Base-by-base conservation (phyloP, 139 green algal species). In the Limnomonas spitsbergensis region DNA sequence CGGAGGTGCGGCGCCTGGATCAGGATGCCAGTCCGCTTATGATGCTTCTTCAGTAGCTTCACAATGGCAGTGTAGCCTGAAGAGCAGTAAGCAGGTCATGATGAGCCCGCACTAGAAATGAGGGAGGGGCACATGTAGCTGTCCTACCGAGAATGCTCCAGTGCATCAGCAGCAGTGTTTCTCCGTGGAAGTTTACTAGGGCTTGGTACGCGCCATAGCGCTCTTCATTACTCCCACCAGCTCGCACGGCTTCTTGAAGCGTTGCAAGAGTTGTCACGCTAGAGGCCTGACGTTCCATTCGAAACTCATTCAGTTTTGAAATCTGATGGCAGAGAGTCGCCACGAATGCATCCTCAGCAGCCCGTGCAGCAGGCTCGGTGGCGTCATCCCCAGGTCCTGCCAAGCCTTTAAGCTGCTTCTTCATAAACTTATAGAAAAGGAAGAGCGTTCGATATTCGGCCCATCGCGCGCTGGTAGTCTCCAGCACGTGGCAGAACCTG, bases 41-140 rank as follows among this genome's bases (percentile, higher is more conserved):
- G 84, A 69, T 97, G 91, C 84, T 97, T 97, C 84, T 97, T 97
- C n/a, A 97, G 73, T 14, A 97, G 95, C 80, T 97, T 95, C n/a
- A 94, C 87, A 38, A 83, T 86, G 4, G 79, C 88, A 1, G 90
- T 94, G 80, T 94, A 96, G 1, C 87, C 47, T 61, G 47, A 14
- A 61, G n/a, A 61, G 47, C 20, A 29, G 47, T 29, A 61, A 61
- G 14, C 47, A 29, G 14, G 20, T 14, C 14, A 29, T 29, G 20
- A 61, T 61, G 20, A 20, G 20, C 14, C 14, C 14, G 20, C 14
- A 61, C 47, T 61, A 20, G 47, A 61, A 61, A 20, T 29, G 20
- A 61, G 47, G 14, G 14, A 61, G 14, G 47, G 47, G 20, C 47
- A 14, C 14, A 29, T 61, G 14, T 20, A 14, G 20, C 14, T 20